Evolutionary conservation across 2,329 filamentous ascomycete species (phyloP), one percentile per base, ranked within the genome.

Genomic region (Leptographium procerum): DNA sequence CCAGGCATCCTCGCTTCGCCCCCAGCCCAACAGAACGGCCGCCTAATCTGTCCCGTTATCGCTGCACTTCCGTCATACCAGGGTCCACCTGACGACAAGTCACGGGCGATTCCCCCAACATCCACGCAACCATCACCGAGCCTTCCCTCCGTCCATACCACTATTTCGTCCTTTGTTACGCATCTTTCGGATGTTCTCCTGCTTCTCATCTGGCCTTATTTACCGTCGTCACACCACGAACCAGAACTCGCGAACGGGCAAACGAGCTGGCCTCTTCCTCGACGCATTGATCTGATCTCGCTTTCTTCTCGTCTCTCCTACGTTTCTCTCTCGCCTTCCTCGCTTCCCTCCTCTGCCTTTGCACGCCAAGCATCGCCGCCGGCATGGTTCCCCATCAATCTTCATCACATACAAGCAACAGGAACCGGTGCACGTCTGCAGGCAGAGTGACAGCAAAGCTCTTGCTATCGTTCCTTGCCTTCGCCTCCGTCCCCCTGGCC

Each of bases 401-500:
- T 24, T 10, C 19, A 29, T 19, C n/a, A 14, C 19, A 13, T 36
- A 2, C 26, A 36, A 56, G 57, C 61, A 71, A 71, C 40, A 43
- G 40, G n/a, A 69, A 66, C 65, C 40, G 28, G 24, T 83, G 79
- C 73, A 72, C 69, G 64, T 87, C 85, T 66, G 75, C 80, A 57
- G 78, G 78, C 71, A 81, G 80, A 73, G 80, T 87, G 64, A 86
- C 85, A 16, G 80, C 83, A 57, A 75, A 77, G 50, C 70, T 87
- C 53, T 72, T 89, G 60, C 72, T 89, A 62, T 85, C 84, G 28
- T 84, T 88, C 71, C 79, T 90, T 57, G 83, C 84, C 64, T 71
- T 84, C 65, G 76, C 80, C 24, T 71, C 75, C 24, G 66, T 74
- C 26, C 67, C 72, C 16, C 26, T 57, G 5, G 70, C 71, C 52